phyloP scores from a whole-genome alignment of 148 eudicot species.

The Diospyros kaki region DNA sequence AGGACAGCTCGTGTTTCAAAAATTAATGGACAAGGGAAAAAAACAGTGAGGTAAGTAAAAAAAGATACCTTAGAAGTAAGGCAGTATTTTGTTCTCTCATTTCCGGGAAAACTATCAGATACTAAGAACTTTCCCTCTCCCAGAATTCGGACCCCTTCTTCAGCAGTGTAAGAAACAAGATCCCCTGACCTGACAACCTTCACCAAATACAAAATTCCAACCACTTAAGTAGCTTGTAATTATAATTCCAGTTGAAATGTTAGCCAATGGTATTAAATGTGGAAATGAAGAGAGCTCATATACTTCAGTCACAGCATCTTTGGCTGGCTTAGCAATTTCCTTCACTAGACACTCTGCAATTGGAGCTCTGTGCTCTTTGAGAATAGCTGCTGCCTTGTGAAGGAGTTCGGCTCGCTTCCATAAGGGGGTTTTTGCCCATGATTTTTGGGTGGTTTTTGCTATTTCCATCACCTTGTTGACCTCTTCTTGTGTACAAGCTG shows the following conservation, averaged over 20 bases:
- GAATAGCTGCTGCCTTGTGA: conserved; percentile 94
- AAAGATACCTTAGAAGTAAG: conserved; percentile 80
- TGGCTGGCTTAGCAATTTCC: conserved; percentile 97
- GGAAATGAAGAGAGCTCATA: background rate
- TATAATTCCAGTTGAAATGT: background rate
- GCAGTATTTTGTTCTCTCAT: conserved; percentile 96
- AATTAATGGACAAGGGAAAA: background rate
- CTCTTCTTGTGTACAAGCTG: conserved; percentile 99
- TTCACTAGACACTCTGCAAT: conserved; percentile 89
- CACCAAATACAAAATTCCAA: conserved; percentile 16
- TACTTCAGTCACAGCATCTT: conserved; percentile 96
- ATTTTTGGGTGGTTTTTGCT: conserved; percentile 75
- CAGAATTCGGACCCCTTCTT: conserved; percentile 94
- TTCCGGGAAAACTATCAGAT: conserved; percentile 99
- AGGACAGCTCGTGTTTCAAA: background rate
- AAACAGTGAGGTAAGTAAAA: background rate
- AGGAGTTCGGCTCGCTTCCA: conserved; percentile 98
- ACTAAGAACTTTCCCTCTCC: conserved; percentile 92
- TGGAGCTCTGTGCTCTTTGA: conserved; percentile 84
- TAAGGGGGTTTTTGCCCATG: conserved; percentile 94
- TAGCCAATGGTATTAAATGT: background rate
- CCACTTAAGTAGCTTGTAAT: conserved; percentile 1
- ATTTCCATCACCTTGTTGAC: conserved; percentile 94
- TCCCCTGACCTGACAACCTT: conserved; percentile 99
- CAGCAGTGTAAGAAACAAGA: conserved; percentile 90